These are phyloP conservation scores for Astragalus membranaceus DNA, from an alignment of 306 rosid genomes.

Conservation along the genomic window DNA sequence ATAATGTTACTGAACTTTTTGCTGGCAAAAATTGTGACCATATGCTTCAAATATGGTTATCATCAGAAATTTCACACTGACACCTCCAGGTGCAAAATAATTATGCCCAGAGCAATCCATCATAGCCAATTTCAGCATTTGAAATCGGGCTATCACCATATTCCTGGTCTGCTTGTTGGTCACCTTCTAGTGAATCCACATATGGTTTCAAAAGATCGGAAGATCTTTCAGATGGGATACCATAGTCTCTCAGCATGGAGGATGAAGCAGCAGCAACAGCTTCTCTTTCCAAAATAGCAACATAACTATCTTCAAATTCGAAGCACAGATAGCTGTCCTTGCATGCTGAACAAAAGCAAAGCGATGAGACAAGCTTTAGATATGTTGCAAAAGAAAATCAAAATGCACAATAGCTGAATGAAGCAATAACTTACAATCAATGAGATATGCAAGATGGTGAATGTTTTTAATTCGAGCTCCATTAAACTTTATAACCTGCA, in stretches of 20 bases:
- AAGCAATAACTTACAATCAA: constrained; percentile 60
- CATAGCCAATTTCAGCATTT: constrained; percentile 64
- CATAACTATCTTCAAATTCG: constrained; percentile 82
- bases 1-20: background rate
- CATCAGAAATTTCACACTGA: background rate
- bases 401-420: background rate
- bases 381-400: background rate
- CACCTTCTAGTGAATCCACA: constrained; percentile 39
- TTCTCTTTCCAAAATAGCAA: constrained; percentile 77
- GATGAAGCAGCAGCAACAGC: constrained; percentile 52
- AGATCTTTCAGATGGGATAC: constrained; percentile 87
- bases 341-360: constrained; percentile 61
- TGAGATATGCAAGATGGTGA: constrained; percentile 82
- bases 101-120: constrained; percentile 80
- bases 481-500: constrained; percentile 82
- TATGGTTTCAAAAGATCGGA: constrained; percentile 73
- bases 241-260: constrained; percentile 69
- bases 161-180: constrained; percentile 35
- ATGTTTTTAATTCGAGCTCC: constrained; percentile 72
- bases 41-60: background rate
- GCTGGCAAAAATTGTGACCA: constrained; percentile 23
- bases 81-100: constrained; percentile 3
- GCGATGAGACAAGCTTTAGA: constrained; percentile 24
- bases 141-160: constrained; percentile 64
- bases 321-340: constrained; percentile 60